Evolutionary conservation across 306 rosid species (phyloP).

Genomic region (Vicia faba): DNA sequence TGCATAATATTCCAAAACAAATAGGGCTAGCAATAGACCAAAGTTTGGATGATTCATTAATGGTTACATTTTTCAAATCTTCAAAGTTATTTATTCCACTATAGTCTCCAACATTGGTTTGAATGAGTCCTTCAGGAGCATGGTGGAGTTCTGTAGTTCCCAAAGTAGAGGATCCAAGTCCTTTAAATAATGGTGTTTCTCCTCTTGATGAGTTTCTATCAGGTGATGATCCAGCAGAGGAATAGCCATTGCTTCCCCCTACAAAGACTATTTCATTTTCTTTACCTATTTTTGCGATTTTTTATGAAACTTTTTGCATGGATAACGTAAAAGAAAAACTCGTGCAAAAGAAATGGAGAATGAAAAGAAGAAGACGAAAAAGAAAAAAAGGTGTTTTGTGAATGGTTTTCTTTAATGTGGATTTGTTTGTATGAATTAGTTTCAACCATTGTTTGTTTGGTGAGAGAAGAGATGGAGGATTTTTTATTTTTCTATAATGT

Average conservation of each 20-base stretch:
- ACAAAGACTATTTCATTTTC: slow-evolving; percentile 19
- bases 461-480: neutral
- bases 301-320: slow-evolving; percentile 11
- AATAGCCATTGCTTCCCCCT: slow-evolving; percentile 44
- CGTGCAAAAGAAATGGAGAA: slow-evolving; percentile 10
- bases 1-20: slow-evolving; percentile 75
- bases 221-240: slow-evolving; percentile 41
- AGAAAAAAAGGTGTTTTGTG: slow-evolving; percentile 17
- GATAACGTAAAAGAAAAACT: slow-evolving; percentile 2
- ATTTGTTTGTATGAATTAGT: neutral
- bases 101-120: slow-evolving; percentile 56
- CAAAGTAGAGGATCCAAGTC: neutral
- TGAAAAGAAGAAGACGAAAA: neutral
- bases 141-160: slow-evolving; percentile 51
- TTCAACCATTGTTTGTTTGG: slow-evolving; percentile 13
- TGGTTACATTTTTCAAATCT: slow-evolving; percentile 42
- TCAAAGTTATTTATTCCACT: slow-evolving; percentile 11
- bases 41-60: slow-evolving; percentile 53
- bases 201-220: neutral
- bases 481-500: slow-evolving; percentile 48
- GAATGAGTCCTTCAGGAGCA: slow-evolving; percentile 52
- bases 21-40: slow-evolving; percentile 83
- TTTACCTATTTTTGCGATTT: slow-evolving; percentile 50
- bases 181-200: slow-evolving; percentile 22
- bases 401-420: neutral